Evolutionary conservation across 2,329 filamentous ascomycete genomes (phyloP).

Genomic region (Fusarium illudens): DNA sequence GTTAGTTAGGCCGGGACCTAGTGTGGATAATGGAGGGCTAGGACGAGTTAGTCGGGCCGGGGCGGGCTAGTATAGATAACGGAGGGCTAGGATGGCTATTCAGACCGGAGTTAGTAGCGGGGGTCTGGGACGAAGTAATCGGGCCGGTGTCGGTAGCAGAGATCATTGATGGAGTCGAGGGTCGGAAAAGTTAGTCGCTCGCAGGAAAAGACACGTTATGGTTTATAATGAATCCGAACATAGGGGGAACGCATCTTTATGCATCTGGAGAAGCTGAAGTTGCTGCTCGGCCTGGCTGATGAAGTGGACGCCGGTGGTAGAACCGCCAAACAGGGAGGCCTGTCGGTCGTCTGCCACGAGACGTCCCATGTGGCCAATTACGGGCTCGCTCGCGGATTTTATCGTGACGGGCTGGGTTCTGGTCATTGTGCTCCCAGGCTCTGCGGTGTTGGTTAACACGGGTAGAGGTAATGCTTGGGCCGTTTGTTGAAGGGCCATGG

Average conservation of each 20-base stretch:
- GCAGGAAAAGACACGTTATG: too few species aligned
- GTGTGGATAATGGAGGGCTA: too few species aligned
- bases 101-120: too few species aligned
- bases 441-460: neutral
- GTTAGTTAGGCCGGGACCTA: too few species aligned
- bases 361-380: conserved; percentile 41
- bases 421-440: neutral
- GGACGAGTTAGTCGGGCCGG: too few species aligned
- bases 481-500: neutral
- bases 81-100: too few species aligned
- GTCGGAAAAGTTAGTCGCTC: too few species aligned
- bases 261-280: conserved; percentile 34
- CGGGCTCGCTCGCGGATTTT: conserved; percentile 6
- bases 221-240: too few species aligned
- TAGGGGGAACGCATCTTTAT: conserved; percentile 35
- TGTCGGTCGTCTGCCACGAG: conserved; percentile 33
- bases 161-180: too few species aligned
- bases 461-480: neutral
- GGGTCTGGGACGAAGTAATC: too few species aligned
- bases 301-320: conserved; percentile 41
- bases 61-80: too few species aligned
- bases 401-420: neutral
- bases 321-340: conserved; percentile 39
- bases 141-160: too few species aligned
- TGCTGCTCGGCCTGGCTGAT: conserved; percentile 41